A percentile compares a stretch with the other conserved stretches of the same genome.
Evolutionary conservation across 495 filamentous ascomycete species (phyloP).

Genomic region (Rhizodiscina lignyota): DNA sequence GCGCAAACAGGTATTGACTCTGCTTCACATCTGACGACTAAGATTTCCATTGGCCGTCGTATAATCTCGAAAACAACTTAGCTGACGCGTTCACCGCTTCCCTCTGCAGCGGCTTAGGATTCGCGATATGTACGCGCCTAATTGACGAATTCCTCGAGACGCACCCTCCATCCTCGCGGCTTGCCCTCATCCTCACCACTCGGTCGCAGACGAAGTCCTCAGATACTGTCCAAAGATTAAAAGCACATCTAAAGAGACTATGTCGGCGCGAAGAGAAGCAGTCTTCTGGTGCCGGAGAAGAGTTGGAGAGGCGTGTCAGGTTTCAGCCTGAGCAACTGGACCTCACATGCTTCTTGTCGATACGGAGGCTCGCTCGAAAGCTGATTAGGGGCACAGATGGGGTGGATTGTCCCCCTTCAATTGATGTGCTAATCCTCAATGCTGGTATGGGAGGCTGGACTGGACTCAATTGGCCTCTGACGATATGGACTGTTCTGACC

Average conservation of each 20-base stretch:
- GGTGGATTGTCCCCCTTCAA: too few relatives aligned
- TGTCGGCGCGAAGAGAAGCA: not conserved
- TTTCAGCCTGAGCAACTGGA: constrained; percentile 33
- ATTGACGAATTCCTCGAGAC: constrained; percentile 76
- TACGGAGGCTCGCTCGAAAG: constrained; percentile 32
- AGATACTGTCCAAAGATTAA: constrained; percentile 37
- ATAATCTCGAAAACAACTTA: too few relatives aligned
- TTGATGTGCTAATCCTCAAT: constrained; percentile 65
- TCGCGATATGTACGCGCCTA: constrained; percentile 68
- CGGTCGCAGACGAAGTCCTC: constrained; percentile 41
- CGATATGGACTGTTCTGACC: constrained; percentile 42
- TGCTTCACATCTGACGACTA: too few relatives aligned
- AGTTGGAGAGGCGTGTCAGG: constrained; percentile 14
- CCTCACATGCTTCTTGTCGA: constrained; percentile 35
- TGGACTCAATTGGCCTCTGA: constrained; percentile 54
- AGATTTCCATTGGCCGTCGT: too few relatives aligned
- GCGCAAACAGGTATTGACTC: constrained; percentile 49
- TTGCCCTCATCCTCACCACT: constrained; percentile 51
- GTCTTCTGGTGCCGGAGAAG: not conserved
- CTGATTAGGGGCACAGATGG: constrained; percentile 24
- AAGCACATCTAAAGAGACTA: constrained; percentile 33
- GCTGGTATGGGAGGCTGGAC: constrained; percentile 79
- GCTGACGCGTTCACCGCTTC: too few relatives aligned
- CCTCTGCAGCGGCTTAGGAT: constrained; percentile 73
- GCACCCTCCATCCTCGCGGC: constrained; percentile 40